These are phyloP conservation scores for Aspergillus sp. DNA, from an alignment of 2,329 filamentous ascomycete species.

Conservation along the genomic window DNA sequence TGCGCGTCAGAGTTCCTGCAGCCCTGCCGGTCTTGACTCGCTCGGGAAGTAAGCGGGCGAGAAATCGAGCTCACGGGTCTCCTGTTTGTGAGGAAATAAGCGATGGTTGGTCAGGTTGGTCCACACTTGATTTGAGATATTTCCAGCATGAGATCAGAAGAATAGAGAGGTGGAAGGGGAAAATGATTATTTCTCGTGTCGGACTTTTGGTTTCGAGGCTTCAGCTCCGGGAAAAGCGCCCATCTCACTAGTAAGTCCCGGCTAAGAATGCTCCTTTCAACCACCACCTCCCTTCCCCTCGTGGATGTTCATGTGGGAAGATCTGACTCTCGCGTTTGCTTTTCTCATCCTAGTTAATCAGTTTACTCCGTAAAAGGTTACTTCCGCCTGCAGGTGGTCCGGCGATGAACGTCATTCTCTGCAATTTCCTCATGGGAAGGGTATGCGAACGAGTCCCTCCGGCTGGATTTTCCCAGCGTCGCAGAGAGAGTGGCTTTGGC, in stretches of 20 bases:
- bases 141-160: not conserved
- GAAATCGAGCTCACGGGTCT: not conserved
- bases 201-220: not conserved
- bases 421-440: not conserved
- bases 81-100: not conserved
- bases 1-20: conserved; percentile 14
- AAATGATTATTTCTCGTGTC: not conserved
- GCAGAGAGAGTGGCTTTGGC: not conserved
- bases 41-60: conserved; percentile 2
- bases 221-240: conserved; percentile 14
- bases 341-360: not conserved
- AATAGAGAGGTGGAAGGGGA: not conserved
- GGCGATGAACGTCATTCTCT: conserved; percentile 1
- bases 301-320: not conserved
- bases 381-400: not conserved
- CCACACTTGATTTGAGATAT: conserved; percentile 7
- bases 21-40: conserved; percentile 5
- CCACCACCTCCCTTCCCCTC: not conserved
- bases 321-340: not conserved
- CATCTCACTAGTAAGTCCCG: not conserved
- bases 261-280: not conserved
- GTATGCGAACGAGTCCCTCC: not conserved
- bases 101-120: conserved; percentile 10
- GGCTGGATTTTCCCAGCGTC: not conserved
- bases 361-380: not conserved